These are phyloP conservation scores for Babesia bovis DNA, from an alignment of 169 alveolate species.

Conservation along the genomic window DNA sequence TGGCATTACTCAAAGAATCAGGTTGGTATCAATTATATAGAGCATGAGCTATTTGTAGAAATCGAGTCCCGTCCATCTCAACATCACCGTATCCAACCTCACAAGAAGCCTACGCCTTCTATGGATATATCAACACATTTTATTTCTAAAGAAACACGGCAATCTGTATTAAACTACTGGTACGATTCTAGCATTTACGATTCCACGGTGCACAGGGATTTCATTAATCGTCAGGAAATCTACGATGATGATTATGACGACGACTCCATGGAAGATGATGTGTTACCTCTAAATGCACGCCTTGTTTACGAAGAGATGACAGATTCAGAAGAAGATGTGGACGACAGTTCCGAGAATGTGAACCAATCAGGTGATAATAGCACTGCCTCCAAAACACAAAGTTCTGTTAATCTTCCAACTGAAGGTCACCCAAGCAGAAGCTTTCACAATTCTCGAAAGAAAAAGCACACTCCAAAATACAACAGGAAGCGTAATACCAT, in stretches of 20 bases:
- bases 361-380: not conserved
- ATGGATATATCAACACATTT: conserved; percentile 18
- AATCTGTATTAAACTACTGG: conserved; percentile 63
- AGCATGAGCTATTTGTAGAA: not conserved
- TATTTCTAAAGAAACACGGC: conserved; percentile 49
- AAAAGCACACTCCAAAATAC: not conserved
- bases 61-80: not conserved
- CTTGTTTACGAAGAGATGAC: conserved; percentile 20
- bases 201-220: conserved; percentile 32
- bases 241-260: conserved; percentile 62
- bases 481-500: conserved; percentile 30
- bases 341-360: not conserved
- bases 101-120: not conserved
- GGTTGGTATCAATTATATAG: conserved; percentile 1
- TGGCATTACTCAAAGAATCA: conserved; percentile 44
- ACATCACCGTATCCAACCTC: not conserved
- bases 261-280: conserved; percentile 10
- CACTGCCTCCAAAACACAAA: not conserved
- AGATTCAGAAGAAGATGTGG: conserved; percentile 16
- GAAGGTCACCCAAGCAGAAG: not conserved
- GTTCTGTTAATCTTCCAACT: not conserved
- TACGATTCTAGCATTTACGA: not conserved
- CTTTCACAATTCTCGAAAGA: not conserved
- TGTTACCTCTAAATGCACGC: conserved; percentile 46
- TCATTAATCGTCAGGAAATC: conserved; percentile 37